Base-by-base conservation (phyloP, 1,139 yeast genomes). In the Saccharomyces hybrid region DNA sequence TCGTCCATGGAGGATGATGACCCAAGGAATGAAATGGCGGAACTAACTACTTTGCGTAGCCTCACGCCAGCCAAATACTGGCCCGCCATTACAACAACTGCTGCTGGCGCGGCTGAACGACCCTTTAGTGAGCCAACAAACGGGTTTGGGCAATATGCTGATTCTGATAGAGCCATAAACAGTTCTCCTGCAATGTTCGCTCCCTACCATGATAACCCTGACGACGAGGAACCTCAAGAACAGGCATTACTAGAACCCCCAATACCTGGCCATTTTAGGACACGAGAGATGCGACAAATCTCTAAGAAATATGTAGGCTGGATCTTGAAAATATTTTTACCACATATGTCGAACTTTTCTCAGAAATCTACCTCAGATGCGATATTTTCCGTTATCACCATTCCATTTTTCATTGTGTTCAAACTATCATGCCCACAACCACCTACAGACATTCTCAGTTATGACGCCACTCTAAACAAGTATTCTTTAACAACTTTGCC, bases 341-440 rank as follows among this genome's bases (percentile, higher is more conserved):
- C 72, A 2, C 71, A 68, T 56, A 51, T 68, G 12, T 27, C 57
- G 34, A 60, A 66, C 47, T 64, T 64, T 42, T 55, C 57, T 8
- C 54, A 59, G 34, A 66, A 68, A 55, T 52, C 64, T 7, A 47
- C 49, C 2, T 42, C 58, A n/a, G 65, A 66, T 52, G 60, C 57
- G n/a, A 28, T 59, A 11, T 50, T 68, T 3, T 67, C 70, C 2
- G 49, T 66, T 9, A 32, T 62, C 2, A 61, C 67, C 5, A 59
- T 62, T 6, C 72, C 72, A 3, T 66, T 65, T 48, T 63, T 67
- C 7, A 29, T 65, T 12, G n/a, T 67, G 2, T 55, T 68, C 21
- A 62, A 67, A 28, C 32, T 67, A 12, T 61, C 68, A 28, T 65
- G 70, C 51, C 72, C 72, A 1, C 64, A 38, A 38, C 44, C 63